Evolutionary conservation across 192 early-diverging fungal species (phyloP), one percentile per base, ranked within the genome.

Genomic region (Mortierella hygrophila): DNA sequence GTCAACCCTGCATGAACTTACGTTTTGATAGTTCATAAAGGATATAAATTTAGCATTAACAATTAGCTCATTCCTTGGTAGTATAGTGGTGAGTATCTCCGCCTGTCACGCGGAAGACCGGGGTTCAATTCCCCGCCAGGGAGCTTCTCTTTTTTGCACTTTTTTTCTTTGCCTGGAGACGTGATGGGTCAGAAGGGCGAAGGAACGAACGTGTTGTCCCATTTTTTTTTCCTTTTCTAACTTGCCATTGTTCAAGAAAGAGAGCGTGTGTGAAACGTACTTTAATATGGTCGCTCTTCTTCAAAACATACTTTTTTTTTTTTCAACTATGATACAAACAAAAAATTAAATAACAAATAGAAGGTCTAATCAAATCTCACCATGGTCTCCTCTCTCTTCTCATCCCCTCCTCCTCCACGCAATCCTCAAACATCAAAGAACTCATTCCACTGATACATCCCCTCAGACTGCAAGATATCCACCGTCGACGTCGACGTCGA

Each of bases 41-140:
- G 20, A 2, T 4, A 55, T 21, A 6, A 6, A 55, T 20, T 55
- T 55, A 55, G 1, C 3, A 6, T 7, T 57, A 0, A 57, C 8
- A 57, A 57, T 4, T n/a, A 57, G 55, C 55, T 57, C 55, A 41
- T 60, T 75, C 74, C 74, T 41, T 75, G 74, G 74, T 75, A 75
- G 74, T 75, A 75, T 75, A 75, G 74, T 75, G 74, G 77, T 70
- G 47, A 78, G 68, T 71, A 78, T 70, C 69, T 70, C 69, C 77
- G 77, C 77, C 77, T 79, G 77, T 79, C 77, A 79, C 77, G 77
- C 77, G 77, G 77, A 78, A 78, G 77, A 78, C 77, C 77, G 69
- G 77, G 77, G 77, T 78, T 78, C 77, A 78, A 78, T 78, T 78
- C 77, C 77, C 77, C 69, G 77, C 77, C 77, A 78, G 72, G 77